Base-by-base conservation (phyloP, 176 grass and related monocot species). In the Areca catechu region DNA sequence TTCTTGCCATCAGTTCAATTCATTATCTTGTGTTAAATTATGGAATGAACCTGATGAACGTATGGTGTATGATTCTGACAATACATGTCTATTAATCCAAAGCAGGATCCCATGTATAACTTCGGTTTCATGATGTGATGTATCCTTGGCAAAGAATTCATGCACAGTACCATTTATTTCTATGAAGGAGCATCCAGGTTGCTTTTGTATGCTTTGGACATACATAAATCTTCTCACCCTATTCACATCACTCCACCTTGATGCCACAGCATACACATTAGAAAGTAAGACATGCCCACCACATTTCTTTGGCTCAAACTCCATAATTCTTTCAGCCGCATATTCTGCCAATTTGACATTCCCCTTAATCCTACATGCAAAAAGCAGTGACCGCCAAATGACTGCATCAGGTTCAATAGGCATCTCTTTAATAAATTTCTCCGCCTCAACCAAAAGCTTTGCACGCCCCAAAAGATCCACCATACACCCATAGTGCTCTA, bases 401-500 rank as follows among this genome's bases (percentile, higher is more conserved):
- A 79, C 74, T 2, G 62, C 75, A 84, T 95, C 91, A 58, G 83
- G 85, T 54, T 28, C n/a, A 15, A 84, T 65, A 29, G 86, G 82
- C 86, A 95, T 95, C 21, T 84, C 63, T 50, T 79, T 52, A 54
- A 95, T 95, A 71, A 95, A 90, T 30, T 79, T 66, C 4, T 70
- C 30, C 15, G 77, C 86, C 56, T 84, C 71, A 60, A 69, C 51
- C 58, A 90, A 76, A 76, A 83, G 77, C 57, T 90, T 95, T 53
- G 91, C 91, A 73, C 83, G 82, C 15, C 86, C 80, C 51, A 95
- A 67, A 24, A 95, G 78, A 77, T 95, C 86, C 18, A 95, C 86
- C 56, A 95, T 84, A 70, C 86, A 95, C 56, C 91, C 91, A 52
- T 86, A 90, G 49, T 95, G 86, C 76, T 84, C 86, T 0, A 86